Evolutionary conservation across 345 rosid genomes (phyloP).

Genomic region (Crucihimalaya himalaica): DNA sequence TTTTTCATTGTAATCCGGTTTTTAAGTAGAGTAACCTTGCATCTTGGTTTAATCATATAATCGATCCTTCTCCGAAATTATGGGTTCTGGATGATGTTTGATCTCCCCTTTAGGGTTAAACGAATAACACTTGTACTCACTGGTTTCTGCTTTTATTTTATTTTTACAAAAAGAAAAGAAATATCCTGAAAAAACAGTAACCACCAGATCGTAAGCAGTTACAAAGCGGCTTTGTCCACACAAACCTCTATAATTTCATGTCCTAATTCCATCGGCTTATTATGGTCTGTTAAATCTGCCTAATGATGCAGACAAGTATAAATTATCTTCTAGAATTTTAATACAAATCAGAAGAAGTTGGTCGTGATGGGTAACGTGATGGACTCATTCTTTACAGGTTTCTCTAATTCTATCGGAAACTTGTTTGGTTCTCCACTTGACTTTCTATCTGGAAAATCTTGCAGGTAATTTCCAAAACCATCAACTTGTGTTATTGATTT

Average conservation of each 20-base stretch:
- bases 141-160: not conserved
- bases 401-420: constrained; percentile 37
- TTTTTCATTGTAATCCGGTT: constrained; percentile 27
- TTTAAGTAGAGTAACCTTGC: constrained; percentile 15
- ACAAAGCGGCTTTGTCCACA: not conserved
- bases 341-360: constrained; percentile 8
- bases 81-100: constrained; percentile 25
- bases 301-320: not conserved
- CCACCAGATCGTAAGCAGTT: constrained; percentile 33
- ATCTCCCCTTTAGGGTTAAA: constrained; percentile 21
- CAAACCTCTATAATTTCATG: not conserved
- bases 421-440: constrained; percentile 55
- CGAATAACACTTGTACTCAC: not conserved
- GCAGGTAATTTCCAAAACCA: constrained; percentile 45
- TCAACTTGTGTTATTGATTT: not conserved
- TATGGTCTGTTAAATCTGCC: not conserved
- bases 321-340: not conserved
- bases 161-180: not conserved
- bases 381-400: constrained; percentile 50
- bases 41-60: constrained; percentile 22
- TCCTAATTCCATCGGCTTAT: not conserved
- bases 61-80: constrained; percentile 2
- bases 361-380: constrained; percentile 43
- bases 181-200: constrained; percentile 11
- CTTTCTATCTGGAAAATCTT: constrained; percentile 60